A percentile compares a stretch with the other conserved stretches of the same genome.
These are phyloP conservation scores for Cryptosporidium meleagridis DNA, from an alignment of 169 alveolate species.

Conservation along the genomic window DNA sequence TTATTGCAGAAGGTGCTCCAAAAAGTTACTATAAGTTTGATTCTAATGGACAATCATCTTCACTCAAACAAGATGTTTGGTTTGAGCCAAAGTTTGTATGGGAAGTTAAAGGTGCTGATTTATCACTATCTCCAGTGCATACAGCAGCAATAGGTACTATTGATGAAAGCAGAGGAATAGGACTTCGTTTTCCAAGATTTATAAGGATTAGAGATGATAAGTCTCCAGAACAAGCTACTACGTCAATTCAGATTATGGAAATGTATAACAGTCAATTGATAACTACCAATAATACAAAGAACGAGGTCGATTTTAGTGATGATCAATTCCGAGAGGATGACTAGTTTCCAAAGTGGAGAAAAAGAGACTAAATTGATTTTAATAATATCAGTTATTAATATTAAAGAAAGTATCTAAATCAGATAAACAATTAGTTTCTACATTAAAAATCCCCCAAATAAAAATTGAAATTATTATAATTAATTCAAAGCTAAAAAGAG, in stretches of 20 bases:
- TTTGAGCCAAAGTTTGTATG: conserved; percentile 94
- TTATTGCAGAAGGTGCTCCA: conserved; percentile 78
- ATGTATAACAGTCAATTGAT: conserved; percentile 85
- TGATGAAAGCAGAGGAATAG: conserved; percentile 92
- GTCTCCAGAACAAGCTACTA: conserved; percentile 93
- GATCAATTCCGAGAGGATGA: not conserved
- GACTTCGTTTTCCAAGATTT: conserved; percentile 97
- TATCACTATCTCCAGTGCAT: conserved; percentile 95
- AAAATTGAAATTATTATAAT: too few species aligned
- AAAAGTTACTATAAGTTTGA: conserved; percentile 77
- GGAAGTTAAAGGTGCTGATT: conserved; percentile 98
- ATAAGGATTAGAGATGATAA: conserved; percentile 96
- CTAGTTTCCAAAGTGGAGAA: not conserved
- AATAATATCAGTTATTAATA: too few species aligned
- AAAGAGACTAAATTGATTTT: too few species aligned
- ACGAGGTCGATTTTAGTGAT: not conserved
- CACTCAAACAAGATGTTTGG: conserved; percentile 88
- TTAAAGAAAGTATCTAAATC: too few species aligned
- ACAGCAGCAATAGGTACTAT: conserved; percentile 93
- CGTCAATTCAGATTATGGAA: conserved; percentile 89
- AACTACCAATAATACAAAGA: not conserved
- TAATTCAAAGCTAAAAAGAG: too few species aligned
- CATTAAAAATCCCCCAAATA: too few species aligned
- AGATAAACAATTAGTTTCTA: too few species aligned
- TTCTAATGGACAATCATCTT: conserved; percentile 78